These are phyloP conservation scores for Earliella scabrosa DNA, from an alignment of 1,284 basidiomycete species.

Conservation along the genomic window DNA sequence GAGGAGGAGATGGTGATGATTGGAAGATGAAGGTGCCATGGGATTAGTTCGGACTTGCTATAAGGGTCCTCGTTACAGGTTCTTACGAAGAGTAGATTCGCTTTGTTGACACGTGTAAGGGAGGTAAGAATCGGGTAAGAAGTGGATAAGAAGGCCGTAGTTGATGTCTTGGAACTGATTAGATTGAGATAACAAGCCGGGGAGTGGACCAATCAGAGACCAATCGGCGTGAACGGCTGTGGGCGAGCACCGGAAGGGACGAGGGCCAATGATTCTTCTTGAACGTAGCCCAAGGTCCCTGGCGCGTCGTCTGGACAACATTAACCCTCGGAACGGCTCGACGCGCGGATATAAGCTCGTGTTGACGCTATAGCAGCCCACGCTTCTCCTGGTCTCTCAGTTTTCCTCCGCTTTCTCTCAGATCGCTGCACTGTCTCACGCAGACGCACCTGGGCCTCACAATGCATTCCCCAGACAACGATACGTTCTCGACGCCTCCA, in stretches of 20 bases:
- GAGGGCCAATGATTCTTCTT: conserved; percentile 6
- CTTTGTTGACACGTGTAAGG: too few relatives aligned
- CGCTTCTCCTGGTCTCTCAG: background rate
- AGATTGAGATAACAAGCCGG: background rate
- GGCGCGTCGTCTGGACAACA: conserved; percentile 21
- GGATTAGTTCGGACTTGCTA: background rate
- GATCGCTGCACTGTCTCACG: conserved; percentile 7
- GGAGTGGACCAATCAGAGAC: conserved; percentile 15
- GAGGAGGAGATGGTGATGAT: background rate
- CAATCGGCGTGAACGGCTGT: background rate
- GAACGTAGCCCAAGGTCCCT: background rate
- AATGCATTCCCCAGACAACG: conserved; percentile 44
- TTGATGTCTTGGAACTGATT: background rate
- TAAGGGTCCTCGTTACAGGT: background rate
- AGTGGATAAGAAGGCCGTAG: too few relatives aligned
- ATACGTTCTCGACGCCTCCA: conserved; percentile 68
- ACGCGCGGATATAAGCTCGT: conserved; percentile 3
- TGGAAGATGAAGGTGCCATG: background rate
- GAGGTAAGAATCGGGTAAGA: too few relatives aligned
- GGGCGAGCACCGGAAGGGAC: background rate
- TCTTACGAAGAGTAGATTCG: background rate
- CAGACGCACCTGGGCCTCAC: conserved; percentile 8
- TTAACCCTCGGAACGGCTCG: background rate
- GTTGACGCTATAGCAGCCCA: background rate
- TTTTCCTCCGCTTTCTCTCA: conserved; percentile 6